Conservation (phyloP, 495 filamentous ascomycete genomes). For the Xylaria flabelliformis region DNA sequence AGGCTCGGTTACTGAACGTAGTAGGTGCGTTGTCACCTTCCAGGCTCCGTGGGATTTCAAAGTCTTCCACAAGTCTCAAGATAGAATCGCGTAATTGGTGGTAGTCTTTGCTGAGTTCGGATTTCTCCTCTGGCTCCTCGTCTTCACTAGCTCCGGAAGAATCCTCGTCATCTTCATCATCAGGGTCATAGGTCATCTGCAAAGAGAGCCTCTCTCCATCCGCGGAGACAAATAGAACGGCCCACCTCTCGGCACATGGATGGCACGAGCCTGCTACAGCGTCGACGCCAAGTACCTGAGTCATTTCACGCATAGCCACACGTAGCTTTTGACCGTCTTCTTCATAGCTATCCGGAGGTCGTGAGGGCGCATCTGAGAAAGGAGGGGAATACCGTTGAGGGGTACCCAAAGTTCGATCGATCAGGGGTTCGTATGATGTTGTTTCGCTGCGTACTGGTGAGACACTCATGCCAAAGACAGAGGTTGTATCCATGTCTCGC, state of each 20-base stretch:
- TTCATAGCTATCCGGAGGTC: constrained; percentile 52
- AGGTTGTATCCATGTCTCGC: constrained; percentile 61
- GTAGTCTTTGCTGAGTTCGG: constrained; percentile 80
- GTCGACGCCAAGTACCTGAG: constrained; percentile 64
- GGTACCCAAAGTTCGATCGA: constrained; percentile 54
- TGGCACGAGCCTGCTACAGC: constrained; percentile 67
- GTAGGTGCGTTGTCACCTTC: constrained; percentile 60
- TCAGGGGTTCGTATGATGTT: constrained; percentile 67
- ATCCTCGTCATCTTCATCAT: constrained; percentile 68
- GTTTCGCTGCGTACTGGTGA: constrained; percentile 73
- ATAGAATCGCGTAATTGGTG: constrained; percentile 84
- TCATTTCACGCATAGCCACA: constrained; percentile 70
- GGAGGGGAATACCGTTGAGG: constrained; percentile 53
- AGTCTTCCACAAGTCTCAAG: constrained; percentile 79
- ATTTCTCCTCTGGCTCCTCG: constrained; percentile 65
- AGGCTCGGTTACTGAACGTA: constrained; percentile 69
- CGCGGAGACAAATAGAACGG: constrained; percentile 75
- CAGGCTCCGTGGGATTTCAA: constrained; percentile 70
- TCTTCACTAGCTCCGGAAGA: constrained; percentile 71
- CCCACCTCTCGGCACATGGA: constrained; percentile 75
- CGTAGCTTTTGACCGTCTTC: constrained; percentile 63
- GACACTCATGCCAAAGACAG: constrained; percentile 68
- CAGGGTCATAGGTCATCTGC: constrained; percentile 73
- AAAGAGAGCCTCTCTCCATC: constrained; percentile 72
- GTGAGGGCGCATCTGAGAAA: constrained; percentile 44